Conservation (phyloP, 345 rosid genomes). For the Rhizophora mangle region DNA sequence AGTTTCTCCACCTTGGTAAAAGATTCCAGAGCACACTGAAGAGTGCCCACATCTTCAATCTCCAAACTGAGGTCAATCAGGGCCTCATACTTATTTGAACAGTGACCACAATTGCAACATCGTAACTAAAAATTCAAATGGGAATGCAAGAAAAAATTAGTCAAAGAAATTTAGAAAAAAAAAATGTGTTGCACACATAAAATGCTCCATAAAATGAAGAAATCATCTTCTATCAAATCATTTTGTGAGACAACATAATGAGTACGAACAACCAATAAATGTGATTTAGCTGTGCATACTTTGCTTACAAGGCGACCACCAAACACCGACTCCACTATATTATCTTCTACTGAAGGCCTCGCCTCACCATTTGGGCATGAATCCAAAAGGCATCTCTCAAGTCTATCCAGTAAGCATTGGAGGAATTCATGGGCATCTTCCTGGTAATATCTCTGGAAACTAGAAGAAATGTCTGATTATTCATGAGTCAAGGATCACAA, state of each 20-base stretch:
- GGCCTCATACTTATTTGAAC: slow-evolving; percentile 58
- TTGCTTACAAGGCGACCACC: slow-evolving; percentile 70
- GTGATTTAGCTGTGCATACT: slow-evolving; percentile 33
- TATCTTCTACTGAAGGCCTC: slow-evolving; percentile 28
- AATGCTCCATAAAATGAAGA: background rate
- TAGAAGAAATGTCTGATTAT: slow-evolving; percentile 51
- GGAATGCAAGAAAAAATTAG: background rate
- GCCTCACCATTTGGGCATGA: slow-evolving; percentile 16
- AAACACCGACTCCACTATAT: slow-evolving; percentile 56
- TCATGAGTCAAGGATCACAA: slow-evolving; percentile 38
- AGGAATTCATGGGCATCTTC: slow-evolving; percentile 93
- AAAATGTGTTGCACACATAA: background rate
- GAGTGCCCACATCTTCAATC: slow-evolving; percentile 55
- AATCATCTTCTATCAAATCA: background rate
- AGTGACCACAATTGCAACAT: slow-evolving; percentile 64
- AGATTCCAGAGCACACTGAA: slow-evolving; percentile 57
- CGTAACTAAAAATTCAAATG: slow-evolving; percentile 41
- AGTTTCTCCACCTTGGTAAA: slow-evolving; percentile 75
- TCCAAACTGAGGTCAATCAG: slow-evolving; percentile 73
- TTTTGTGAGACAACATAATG: background rate
- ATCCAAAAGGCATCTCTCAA: slow-evolving; percentile 57
- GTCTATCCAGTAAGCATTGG: slow-evolving; percentile 67
- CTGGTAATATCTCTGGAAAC: slow-evolving; percentile 58
- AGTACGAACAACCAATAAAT: background rate
- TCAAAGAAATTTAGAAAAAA: background rate